phyloP scores from a whole-genome alignment of 129 eudicot genomes.

The Pulicaria dysenterica region DNA sequence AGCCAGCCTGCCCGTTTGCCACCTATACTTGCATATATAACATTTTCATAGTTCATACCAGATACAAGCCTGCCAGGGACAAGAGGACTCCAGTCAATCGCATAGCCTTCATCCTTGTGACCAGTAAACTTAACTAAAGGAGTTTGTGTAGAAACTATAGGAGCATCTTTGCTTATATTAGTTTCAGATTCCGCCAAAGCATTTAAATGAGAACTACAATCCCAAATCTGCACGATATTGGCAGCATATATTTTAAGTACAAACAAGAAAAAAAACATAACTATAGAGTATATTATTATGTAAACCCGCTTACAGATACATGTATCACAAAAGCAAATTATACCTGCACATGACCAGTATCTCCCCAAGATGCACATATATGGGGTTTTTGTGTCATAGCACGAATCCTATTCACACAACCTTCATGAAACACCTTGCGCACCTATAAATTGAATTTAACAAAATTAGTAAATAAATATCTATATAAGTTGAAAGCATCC shows the following conservation, averaged over 20 bases:
- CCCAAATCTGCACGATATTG: conserved; percentile 70
- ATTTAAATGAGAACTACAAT: conserved; percentile 73
- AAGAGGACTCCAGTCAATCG: conserved; percentile 93
- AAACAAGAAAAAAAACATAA: not conserved
- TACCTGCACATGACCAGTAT: conserved; percentile 95
- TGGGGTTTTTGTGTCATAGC: conserved; percentile 94
- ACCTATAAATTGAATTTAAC: conserved; percentile 47
- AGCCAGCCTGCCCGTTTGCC: not conserved
- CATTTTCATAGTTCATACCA: conserved; percentile 43
- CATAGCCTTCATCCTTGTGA: conserved; percentile 98
- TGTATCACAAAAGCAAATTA: not conserved
- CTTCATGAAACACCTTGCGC: conserved; percentile 86
- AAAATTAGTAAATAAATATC: not conserved
- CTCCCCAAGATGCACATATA: conserved; percentile 95
- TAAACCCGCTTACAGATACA: too few species aligned
- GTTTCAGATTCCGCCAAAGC: conserved; percentile 69
- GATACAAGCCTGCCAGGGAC: conserved; percentile 90
- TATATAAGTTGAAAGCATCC: too few species aligned
- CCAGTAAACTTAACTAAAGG: conserved; percentile 69
- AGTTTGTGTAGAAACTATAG: conserved; percentile 50
- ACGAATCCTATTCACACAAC: conserved; percentile 89
- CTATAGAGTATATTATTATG: not conserved
- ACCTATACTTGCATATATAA: not conserved
- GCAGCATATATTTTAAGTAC: not conserved
- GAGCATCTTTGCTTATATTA: conserved; percentile 44